Evolutionary conservation across 148 eudicot species (phyloP).

Genomic region (Persicaria maculosa): DNA sequence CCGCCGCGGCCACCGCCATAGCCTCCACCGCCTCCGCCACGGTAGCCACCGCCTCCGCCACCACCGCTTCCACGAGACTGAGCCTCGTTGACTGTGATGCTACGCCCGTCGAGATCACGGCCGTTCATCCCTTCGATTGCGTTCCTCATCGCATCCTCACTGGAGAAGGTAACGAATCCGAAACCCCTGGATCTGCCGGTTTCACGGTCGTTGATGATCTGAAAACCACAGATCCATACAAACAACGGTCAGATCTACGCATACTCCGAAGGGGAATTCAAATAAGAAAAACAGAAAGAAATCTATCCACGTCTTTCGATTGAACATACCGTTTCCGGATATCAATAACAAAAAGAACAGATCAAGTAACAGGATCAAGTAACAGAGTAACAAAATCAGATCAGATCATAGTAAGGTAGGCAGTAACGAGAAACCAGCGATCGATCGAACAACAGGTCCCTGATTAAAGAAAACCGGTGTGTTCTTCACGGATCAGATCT

Average conservation of each 20-base stretch:
- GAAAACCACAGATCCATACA: background rate
- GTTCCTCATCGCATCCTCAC: conserved; percentile 54
- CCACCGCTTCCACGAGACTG: conserved; percentile 80
- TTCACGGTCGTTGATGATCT: conserved; percentile 80
- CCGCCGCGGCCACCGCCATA: conserved; percentile 23
- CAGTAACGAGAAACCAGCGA: conserved; percentile 18
- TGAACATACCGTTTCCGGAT: conserved; percentile 81
- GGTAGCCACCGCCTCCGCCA: conserved; percentile 30
- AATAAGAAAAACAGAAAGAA: background rate
- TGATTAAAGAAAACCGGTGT: conserved; percentile 2
- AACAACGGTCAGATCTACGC: conserved; percentile 14
- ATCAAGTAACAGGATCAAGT: conserved; percentile 19
- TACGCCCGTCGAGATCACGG: conserved; percentile 62
- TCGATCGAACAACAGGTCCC: conserved; percentile 14
- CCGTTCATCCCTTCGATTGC: conserved; percentile 83
- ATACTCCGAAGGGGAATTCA: background rate
- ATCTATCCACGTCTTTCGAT: conserved; percentile 29
- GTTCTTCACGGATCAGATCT: conserved; percentile 14
- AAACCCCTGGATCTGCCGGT: conserved; percentile 88
- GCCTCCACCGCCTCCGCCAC: conserved; percentile 21
- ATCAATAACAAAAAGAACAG: conserved; percentile 23
- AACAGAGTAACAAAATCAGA: conserved; percentile 15
- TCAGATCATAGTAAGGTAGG: conserved; percentile 17
- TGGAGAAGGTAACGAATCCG: conserved; percentile 73
- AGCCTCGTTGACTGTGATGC: conserved; percentile 82